phyloP scores from a whole-genome alignment of 2,329 filamentous ascomycete genomes.

The Teratosphaeria gauchensis region DNA sequence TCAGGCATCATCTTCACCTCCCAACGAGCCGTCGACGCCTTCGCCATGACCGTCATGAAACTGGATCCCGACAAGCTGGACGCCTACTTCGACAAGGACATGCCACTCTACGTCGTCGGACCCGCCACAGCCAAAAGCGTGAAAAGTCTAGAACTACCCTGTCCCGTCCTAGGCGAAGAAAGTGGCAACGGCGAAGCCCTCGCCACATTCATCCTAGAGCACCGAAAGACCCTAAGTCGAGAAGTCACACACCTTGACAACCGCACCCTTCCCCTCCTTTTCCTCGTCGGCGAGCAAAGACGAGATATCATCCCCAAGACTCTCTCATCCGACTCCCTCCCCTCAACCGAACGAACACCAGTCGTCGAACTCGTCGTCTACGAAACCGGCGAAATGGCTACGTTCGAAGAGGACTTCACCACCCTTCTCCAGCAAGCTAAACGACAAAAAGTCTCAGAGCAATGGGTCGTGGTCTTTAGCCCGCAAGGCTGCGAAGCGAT shows the following conservation, averaged over 20 bases:
- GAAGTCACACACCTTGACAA: conserved; percentile 21
- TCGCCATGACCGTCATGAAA: conserved; percentile 52
- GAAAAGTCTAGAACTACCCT: conserved; percentile 37
- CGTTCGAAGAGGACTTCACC: conserved; percentile 61
- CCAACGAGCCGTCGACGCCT: conserved; percentile 73
- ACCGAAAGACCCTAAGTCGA: conserved; percentile 49
- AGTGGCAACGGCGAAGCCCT: conserved; percentile 78
- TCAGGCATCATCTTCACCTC: conserved; percentile 79
- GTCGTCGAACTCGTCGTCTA: conserved; percentile 81
- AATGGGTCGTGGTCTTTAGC: conserved; percentile 69
- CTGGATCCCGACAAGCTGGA: conserved; percentile 28
- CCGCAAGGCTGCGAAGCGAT: conserved; percentile 54
- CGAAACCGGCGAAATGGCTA: conserved; percentile 70
- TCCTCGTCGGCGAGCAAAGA: conserved; percentile 81
- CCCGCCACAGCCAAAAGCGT: conserved; percentile 73
- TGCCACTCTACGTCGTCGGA: conserved; percentile 68
- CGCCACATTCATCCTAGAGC: conserved; percentile 64
- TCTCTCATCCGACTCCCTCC: conserved; percentile 51
- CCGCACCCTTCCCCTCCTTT: conserved; percentile 58
- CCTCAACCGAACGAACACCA: conserved; percentile 43
- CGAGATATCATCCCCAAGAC: conserved; percentile 82
- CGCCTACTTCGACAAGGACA: conserved; percentile 36
- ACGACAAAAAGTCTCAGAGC: conserved; percentile 24
- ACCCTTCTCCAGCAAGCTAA: conserved; percentile 34
- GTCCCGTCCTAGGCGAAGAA: conserved; percentile 65